A percentile compares a stretch with the other conserved stretches of the same genome.
Conservation (phyloP, 2,329 filamentous ascomycete species). For the Pseudogymnoascus sp. region DNA sequence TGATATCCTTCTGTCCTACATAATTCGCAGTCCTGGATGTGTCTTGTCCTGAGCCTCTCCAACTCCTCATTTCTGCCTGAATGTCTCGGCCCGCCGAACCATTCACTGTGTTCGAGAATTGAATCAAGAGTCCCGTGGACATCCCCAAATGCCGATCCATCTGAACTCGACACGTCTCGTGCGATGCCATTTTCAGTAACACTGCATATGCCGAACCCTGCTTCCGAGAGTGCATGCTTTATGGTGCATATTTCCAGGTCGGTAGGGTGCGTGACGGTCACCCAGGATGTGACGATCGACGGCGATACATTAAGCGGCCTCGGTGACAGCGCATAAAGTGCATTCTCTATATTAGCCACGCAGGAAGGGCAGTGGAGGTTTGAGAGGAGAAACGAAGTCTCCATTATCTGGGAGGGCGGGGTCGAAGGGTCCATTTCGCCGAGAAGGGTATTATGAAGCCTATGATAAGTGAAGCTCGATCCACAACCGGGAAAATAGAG, state of each 20-base stretch:
- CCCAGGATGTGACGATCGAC: constrained; percentile 62
- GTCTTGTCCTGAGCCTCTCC: constrained; percentile 1
- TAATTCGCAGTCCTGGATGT: background rate
- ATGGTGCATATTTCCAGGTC: constrained; percentile 36
- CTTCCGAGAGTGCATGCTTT: constrained; percentile 41
- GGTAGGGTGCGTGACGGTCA: constrained; percentile 49
- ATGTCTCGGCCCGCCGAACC: constrained; percentile 6
- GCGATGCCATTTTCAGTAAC: constrained; percentile 13
- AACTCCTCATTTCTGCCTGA: constrained; percentile 1
- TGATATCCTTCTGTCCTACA: constrained; percentile 3
- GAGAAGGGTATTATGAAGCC: background rate
- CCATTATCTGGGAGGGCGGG: constrained; percentile 26
- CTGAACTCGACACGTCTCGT: background rate
- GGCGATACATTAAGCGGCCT: constrained; percentile 52
- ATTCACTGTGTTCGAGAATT: background rate
- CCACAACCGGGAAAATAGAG: background rate
- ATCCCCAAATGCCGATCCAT: constrained; percentile 3
- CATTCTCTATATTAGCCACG: constrained; percentile 54
- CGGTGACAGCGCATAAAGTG: constrained; percentile 42
- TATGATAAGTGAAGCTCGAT: background rate
- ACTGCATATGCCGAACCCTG: constrained; percentile 49
- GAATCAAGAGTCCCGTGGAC: constrained; percentile 6
- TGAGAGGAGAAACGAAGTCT: constrained; percentile 48
- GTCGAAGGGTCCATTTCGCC: background rate
- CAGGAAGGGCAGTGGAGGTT: constrained; percentile 76